These are phyloP conservation scores for Ophiostoma australiae DNA, from an alignment of 2,329 filamentous ascomycete genomes.

Conservation along the genomic window DNA sequence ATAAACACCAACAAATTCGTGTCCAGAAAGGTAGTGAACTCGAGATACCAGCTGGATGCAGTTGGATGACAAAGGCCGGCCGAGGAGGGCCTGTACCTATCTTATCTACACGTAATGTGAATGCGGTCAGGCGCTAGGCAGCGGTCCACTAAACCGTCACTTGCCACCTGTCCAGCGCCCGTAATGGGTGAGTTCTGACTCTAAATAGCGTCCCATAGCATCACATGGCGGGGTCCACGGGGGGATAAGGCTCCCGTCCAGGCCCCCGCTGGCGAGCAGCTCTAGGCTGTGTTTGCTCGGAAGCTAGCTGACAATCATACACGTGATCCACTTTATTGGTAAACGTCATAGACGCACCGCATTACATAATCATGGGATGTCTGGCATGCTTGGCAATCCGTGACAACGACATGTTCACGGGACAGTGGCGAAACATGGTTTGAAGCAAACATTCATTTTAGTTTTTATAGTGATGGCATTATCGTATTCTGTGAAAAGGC, in stretches of 20 bases:
- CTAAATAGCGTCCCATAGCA: neutral
- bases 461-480: neutral
- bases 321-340: neutral
- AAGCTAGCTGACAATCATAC: neutral
- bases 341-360: neutral
- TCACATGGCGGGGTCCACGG: constrained; percentile 23
- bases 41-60: neutral
- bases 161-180: neutral
- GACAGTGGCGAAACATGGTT: neutral
- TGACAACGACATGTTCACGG: neutral
- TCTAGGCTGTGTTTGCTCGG: neutral
- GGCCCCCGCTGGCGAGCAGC: neutral
- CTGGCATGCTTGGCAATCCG: neutral
- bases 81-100: neutral
- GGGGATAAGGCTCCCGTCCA: constrained; percentile 1
- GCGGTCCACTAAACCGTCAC: constrained; percentile 5
- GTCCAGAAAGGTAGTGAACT: neutral
- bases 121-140: constrained; percentile 11
- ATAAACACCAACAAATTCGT: neutral
- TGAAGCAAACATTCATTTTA: neutral
- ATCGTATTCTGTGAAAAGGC: neutral
- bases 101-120: constrained; percentile 5
- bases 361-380: neutral
- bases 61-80: constrained; percentile 2
- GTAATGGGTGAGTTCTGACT: neutral